phyloP scores from a whole-genome alignment of 768 basidiomycete genomes.

The Xanthoconium purpureum region DNA sequence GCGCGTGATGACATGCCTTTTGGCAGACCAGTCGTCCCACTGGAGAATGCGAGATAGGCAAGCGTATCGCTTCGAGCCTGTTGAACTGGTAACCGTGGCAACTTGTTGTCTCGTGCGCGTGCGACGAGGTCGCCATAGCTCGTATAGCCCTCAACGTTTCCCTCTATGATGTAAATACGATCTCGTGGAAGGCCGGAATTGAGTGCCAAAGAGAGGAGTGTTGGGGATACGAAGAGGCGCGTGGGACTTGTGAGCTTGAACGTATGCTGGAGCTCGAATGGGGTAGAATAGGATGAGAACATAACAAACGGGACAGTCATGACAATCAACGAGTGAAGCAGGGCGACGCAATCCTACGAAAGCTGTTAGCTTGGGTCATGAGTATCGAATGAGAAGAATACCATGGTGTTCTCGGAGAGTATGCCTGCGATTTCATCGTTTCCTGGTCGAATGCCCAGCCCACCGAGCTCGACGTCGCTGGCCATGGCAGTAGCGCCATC shows the following conservation, averaged over 20 bases:
- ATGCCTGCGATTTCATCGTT: constrained; percentile 64
- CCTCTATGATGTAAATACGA: constrained; percentile 49
- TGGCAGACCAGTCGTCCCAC: constrained; percentile 73
- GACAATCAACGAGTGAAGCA: constrained; percentile 48
- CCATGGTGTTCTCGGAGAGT: constrained; percentile 66
- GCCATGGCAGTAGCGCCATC: constrained; percentile 58
- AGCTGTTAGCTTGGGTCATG: background rate
- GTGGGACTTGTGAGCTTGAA: constrained; percentile 48
- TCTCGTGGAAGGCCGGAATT: constrained; percentile 37
- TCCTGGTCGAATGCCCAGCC: constrained; percentile 48
- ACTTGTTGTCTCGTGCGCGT: constrained; percentile 33
- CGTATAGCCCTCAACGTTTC: constrained; percentile 37
- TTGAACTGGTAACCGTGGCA: constrained; percentile 42
- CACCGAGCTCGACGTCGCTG: constrained; percentile 45
- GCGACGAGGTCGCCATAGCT: constrained; percentile 47
- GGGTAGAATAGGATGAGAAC: constrained; percentile 53
- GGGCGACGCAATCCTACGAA: constrained; percentile 50
- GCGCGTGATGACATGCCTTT: constrained; percentile 47
- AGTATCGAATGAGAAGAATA: constrained; percentile 23
- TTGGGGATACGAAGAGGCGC: constrained; percentile 50
- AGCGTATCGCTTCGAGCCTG: constrained; percentile 51
- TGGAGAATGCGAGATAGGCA: constrained; percentile 73
- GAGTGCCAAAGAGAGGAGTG: constrained; percentile 41
- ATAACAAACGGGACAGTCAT: constrained; percentile 52
- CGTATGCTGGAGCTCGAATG: constrained; percentile 52